phyloP scores from a whole-genome alignment of 257 asterid genomes.

The Solanum verrucosum region DNA sequence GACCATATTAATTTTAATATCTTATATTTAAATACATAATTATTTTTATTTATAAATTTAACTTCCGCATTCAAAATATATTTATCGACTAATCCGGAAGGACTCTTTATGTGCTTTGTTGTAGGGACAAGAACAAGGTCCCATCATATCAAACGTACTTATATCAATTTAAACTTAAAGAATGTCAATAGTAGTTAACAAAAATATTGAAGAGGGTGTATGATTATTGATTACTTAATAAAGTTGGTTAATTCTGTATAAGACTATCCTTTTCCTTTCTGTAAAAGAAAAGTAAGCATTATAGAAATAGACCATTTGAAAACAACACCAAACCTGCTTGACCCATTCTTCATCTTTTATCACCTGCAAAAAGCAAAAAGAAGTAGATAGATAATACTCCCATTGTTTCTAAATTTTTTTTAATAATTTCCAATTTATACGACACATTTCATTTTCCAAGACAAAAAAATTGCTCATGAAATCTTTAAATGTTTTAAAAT shows the following conservation, averaged over 20 bases:
- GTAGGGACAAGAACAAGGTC: neutral
- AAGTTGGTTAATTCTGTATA: neutral
- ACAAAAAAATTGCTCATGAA: too few species aligned
- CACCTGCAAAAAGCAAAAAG: neutral
- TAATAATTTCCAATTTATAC: too few species aligned
- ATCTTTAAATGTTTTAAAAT: too few species aligned
- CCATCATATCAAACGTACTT: neutral
- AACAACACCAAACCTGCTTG: neutral
- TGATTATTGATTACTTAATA: neutral
- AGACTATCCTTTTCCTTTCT: neutral
- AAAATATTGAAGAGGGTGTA: neutral
- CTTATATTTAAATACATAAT: neutral
- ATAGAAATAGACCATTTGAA: neutral
- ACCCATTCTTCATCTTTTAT: neutral
- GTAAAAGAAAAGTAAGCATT: neutral
- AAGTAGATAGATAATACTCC: neutral
- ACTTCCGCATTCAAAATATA: neutral
- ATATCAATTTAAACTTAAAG: neutral
- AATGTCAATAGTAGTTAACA: neutral
- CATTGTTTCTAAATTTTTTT: neutral
- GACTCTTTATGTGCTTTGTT: neutral
- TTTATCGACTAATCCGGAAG: neutral
- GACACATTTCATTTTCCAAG: too few species aligned
- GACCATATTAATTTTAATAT: neutral
- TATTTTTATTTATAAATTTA: neutral